These are phyloP conservation scores for Pholiota conissans DNA, from an alignment of 768 basidiomycete species.

Conservation along the genomic window DNA sequence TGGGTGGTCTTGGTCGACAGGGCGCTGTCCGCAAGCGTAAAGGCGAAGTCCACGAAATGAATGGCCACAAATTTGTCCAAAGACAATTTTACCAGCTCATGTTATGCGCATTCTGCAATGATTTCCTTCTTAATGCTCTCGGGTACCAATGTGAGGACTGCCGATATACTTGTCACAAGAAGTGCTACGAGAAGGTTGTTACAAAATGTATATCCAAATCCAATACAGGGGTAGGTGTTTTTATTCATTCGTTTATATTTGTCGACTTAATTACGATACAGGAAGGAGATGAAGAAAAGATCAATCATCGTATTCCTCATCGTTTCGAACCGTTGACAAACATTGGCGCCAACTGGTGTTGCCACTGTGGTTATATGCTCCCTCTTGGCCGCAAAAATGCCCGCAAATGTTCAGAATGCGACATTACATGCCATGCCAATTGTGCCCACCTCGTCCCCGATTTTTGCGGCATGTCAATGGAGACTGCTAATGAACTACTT, in stretches of 20 bases:
- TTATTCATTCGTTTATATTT: background rate
- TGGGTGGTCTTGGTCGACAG: conserved; percentile 92
- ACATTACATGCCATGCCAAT: conserved; percentile 94
- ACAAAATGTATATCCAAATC: conserved; percentile 99
- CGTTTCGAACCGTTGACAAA: conserved; percentile 97
- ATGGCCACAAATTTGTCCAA: conserved; percentile 97
- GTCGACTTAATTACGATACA: conserved; percentile 7
- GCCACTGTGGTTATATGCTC: conserved; percentile 98
- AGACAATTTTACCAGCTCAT: conserved; percentile 98
- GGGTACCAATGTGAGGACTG: conserved; percentile 99
- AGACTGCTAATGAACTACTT: conserved; percentile 92
- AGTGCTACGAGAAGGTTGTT: conserved; percentile 98
- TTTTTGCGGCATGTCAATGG: conserved; percentile 99
- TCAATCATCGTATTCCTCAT: conserved; percentile 99
- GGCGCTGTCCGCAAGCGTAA: conserved; percentile 98
- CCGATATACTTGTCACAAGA: conserved; percentile 98
- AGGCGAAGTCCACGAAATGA: conserved; percentile 98
- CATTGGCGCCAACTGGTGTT: conserved; percentile 98
- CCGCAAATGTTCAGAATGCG: conserved; percentile 93
- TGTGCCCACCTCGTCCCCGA: conserved; percentile 98
- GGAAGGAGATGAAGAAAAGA: conserved; percentile 98
- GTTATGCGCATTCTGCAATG: conserved; percentile 96
- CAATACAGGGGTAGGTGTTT: conserved; percentile 76
- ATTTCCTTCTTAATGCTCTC: conserved; percentile 94
- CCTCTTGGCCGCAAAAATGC: conserved; percentile 97